Evolutionary conservation across 306 rosid genomes (phyloP).

Genomic region (Lathyrus aphaca): DNA sequence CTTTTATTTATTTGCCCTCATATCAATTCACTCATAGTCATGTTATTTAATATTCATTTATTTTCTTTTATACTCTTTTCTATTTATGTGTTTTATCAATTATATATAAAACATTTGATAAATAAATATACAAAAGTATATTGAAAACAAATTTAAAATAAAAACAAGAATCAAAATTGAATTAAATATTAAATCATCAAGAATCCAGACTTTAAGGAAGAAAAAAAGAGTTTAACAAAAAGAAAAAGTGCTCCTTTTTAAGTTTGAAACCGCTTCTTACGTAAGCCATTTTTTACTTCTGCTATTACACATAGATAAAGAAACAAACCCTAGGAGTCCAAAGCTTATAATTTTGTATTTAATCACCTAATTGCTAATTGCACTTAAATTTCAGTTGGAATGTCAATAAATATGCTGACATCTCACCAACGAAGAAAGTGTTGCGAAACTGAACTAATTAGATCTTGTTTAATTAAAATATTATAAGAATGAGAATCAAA

Average conservation of each 20-base stretch:
- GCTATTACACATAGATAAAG: conserved; percentile 11
- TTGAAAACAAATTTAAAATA: no score
- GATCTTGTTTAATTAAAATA: conserved; percentile 13
- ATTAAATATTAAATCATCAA: no score
- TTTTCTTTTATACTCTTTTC: no score
- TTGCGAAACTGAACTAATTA: neutral
- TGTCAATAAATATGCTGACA: conserved; percentile 60
- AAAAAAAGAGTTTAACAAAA: no score
- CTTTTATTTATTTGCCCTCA: no score
- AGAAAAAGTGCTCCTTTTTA: neutral
- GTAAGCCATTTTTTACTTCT: neutral
- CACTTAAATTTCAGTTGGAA: conserved; percentile 46
- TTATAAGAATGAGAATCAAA: conserved; percentile 16
- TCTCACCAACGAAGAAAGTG: conserved; percentile 47
- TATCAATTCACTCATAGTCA: no score
- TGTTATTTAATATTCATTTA: no score
- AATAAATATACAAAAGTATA: no score
- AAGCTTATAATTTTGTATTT: conserved; percentile 25
- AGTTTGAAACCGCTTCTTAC: conserved; percentile 6
- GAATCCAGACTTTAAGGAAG: neutral
- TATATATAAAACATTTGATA: no score
- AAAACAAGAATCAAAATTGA: no score
- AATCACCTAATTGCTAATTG: conserved; percentile 37
- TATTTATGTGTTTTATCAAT: no score
- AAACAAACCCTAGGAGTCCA: neutral